These are phyloP conservation scores for Sambucus nigra DNA, from an alignment of 129 eudicot genomes.

Conservation along the genomic window DNA sequence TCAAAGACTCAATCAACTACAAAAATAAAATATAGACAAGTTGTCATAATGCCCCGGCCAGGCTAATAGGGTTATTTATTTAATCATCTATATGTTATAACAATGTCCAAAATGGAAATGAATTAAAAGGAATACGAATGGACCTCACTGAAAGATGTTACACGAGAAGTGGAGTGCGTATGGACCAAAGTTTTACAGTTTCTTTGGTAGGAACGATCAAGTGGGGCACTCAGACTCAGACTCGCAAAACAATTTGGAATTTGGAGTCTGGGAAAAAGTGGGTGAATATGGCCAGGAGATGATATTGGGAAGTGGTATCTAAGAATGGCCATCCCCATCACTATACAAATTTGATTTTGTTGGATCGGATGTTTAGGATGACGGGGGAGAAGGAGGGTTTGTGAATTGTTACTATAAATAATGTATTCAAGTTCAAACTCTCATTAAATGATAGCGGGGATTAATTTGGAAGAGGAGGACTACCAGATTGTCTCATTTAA, in stretches of 20 bases:
- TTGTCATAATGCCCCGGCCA: too few relatives aligned
- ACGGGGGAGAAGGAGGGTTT: too few relatives aligned
- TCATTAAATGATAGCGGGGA: too few relatives aligned
- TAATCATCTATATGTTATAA: background rate
- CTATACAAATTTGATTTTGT: background rate
- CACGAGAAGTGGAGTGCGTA: constrained; percentile 15
- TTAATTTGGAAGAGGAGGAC: too few relatives aligned
- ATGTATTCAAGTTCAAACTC: too few relatives aligned
- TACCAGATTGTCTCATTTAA: too few relatives aligned
- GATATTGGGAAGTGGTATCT: constrained; percentile 16
- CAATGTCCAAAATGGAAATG: background rate
- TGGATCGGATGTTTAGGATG: background rate
- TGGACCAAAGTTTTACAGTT: background rate
- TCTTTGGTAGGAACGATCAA: background rate
- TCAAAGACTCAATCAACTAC: constrained; percentile 57
- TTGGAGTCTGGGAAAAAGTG: constrained; percentile 1
- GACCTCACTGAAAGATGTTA: constrained; percentile 38
- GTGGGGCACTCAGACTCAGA: constrained; percentile 6
- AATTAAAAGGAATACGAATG: background rate
- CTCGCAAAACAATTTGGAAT: constrained; percentile 4
- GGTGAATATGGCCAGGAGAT: constrained; percentile 1
- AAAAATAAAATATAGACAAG: background rate
- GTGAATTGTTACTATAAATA: too few relatives aligned
- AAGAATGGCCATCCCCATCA: constrained; percentile 19
- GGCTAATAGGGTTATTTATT: too few relatives aligned